These are phyloP conservation scores for Pseudopyricularia javanii DNA, from an alignment of 2,329 filamentous ascomycete genomes.

Conservation along the genomic window DNA sequence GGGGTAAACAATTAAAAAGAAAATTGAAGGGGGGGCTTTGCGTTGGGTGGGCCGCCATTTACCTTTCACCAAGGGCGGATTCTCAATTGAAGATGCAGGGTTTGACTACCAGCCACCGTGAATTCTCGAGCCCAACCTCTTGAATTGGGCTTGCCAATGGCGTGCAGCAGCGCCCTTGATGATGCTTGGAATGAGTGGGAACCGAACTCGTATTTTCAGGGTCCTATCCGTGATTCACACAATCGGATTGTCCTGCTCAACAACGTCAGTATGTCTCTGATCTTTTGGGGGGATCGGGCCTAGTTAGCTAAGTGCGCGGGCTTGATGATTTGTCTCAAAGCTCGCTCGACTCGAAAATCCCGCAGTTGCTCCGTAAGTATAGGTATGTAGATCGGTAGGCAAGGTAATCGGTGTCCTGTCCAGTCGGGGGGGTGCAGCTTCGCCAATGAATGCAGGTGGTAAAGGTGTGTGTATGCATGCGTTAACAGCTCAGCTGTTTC, in stretches of 20 bases:
- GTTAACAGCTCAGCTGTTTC: no score
- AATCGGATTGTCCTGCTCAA: not conserved
- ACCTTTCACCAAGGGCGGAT: not conserved
- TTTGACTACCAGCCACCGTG: not conserved
- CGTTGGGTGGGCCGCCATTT: not conserved
- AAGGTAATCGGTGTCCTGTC: no score
- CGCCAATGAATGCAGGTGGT: no score
- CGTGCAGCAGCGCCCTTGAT: not conserved
- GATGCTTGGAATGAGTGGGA: not conserved
- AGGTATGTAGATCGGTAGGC: no score
- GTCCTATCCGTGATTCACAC: not conserved
- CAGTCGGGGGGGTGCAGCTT: no score
- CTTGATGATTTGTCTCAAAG: no score
- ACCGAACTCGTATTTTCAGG: not conserved
- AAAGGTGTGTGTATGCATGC: no score
- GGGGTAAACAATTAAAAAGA: not conserved
- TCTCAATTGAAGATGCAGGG: not conserved
- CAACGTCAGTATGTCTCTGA: not conserved
- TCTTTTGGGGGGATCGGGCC: not conserved
- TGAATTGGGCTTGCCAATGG: not conserved
- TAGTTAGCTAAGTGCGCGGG: not conserved
- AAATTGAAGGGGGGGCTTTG: not conserved
- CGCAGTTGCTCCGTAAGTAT: no score
- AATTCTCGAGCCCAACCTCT: not conserved
- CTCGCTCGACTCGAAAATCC: no score